A percentile compares a stretch with the other conserved stretches of the same genome.
Conservation (phyloP, 2,329 filamentous ascomycete genomes). For the Colletotrichum sansevieriae region DNA sequence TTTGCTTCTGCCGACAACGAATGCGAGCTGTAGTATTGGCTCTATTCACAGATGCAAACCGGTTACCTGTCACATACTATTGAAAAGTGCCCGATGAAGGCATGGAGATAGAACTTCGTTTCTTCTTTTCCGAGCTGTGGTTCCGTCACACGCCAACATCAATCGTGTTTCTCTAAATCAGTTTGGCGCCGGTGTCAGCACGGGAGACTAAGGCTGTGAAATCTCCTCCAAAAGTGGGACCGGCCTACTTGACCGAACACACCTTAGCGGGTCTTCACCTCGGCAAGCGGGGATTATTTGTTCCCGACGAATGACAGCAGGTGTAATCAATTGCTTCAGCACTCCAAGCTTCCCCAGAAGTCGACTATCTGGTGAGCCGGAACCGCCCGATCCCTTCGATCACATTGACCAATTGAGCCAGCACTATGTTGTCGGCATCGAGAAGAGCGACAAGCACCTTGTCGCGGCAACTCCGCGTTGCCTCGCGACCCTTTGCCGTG, state of each 20-base stretch:
- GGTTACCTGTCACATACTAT: conserved; percentile 1
- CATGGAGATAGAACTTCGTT: background rate
- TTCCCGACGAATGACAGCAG: conserved; percentile 40
- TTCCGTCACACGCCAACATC: too few relatives aligned
- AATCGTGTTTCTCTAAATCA: too few relatives aligned
- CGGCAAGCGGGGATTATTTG: conserved; percentile 34
- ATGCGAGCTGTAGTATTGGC: conserved; percentile 2
- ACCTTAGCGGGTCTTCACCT: background rate
- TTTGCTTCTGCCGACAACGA: conserved; percentile 11
- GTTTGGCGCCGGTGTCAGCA: too few relatives aligned
- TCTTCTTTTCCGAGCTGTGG: background rate
- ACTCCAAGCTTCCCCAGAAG: conserved; percentile 36
- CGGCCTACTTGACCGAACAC: background rate
- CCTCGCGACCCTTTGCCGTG: conserved; percentile 62
- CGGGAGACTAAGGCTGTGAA: too few relatives aligned
- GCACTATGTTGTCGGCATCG: conserved; percentile 61
- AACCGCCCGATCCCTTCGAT: conserved; percentile 23
- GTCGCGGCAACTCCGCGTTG: conserved; percentile 58
- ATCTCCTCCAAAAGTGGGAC: too few relatives aligned
- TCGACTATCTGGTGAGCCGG: conserved; percentile 35
- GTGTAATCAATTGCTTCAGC: conserved; percentile 39
- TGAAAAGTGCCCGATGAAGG: background rate
- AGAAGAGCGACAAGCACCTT: conserved; percentile 57
- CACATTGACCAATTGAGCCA: conserved; percentile 33
- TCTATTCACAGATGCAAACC: background rate